phyloP scores from a whole-genome alignment of 768 basidiomycete species.

The Tephrocybe sp. region DNA sequence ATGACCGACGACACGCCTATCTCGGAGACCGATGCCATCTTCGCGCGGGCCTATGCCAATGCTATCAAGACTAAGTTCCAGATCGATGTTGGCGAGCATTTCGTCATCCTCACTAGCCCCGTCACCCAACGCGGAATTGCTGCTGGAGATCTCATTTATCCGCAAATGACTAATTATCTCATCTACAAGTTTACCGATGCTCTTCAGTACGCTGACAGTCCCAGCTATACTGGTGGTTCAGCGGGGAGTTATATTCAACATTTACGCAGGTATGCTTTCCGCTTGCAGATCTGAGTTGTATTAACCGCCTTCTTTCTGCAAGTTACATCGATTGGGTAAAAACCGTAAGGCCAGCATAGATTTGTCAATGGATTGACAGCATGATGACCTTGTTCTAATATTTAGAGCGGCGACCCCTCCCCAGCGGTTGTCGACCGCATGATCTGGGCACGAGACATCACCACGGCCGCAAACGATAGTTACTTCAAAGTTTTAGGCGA shows the following conservation, averaged over 20 bases:
- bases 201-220: slow-evolving; percentile 2
- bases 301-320: neutral
- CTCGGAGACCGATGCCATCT: slow-evolving; percentile 3
- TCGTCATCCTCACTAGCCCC: slow-evolving; percentile 5
- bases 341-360: neutral
- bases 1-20: slow-evolving; percentile 5
- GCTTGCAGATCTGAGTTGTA: neutral
- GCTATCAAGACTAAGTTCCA: slow-evolving; percentile 3
- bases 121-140: slow-evolving; percentile 1
- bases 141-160: neutral
- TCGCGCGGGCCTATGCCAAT: slow-evolving; percentile 3
- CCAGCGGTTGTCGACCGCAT: neutral
- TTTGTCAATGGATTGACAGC: neutral
- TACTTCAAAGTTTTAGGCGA: neutral
- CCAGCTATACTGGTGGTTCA: neutral
- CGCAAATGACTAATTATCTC: neutral
- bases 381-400: neutral
- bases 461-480: neutral
- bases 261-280: slow-evolving; percentile 1
- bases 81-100: slow-evolving; percentile 3
- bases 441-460: neutral
- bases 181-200: slow-evolving; percentile 4
- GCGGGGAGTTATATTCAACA: neutral
- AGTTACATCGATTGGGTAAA: neutral
- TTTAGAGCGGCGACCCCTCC: neutral